These are phyloP conservation scores for Sporothrix brasiliensis DNA, from an alignment of 2,329 filamentous ascomycete genomes.

Conservation along the genomic window DNA sequence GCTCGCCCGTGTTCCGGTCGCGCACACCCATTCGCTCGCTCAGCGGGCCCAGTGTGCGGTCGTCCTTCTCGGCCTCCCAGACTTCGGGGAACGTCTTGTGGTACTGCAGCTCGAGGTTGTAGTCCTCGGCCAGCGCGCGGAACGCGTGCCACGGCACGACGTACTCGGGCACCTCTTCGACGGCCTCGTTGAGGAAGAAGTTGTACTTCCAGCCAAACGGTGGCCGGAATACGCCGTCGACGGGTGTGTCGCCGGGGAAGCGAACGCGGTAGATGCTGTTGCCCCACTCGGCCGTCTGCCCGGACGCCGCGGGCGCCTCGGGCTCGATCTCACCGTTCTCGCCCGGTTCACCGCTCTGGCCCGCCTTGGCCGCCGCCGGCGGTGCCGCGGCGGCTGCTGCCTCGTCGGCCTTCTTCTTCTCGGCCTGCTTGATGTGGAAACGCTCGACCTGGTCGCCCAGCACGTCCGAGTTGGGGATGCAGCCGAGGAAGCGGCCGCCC, in stretches of 20 bases:
- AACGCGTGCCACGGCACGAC: constrained; percentile 99
- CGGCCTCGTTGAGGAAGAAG: constrained; percentile 93
- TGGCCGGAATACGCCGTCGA: constrained; percentile 88
- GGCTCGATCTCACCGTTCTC: constrained; percentile 47
- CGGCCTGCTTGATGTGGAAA: constrained; percentile 61
- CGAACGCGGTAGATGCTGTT: constrained; percentile 90
- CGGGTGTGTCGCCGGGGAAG: constrained; percentile 80
- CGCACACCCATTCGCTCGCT: constrained; percentile 96
- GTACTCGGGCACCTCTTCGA: constrained; percentile 95
- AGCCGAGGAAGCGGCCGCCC: constrained; percentile 89
- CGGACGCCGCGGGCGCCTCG: constrained; percentile 60
- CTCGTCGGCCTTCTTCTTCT: constrained; percentile 42
- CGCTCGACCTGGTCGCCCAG: constrained; percentile 76
- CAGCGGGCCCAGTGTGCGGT: constrained; percentile 75
- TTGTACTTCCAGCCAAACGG: constrained; percentile 98
- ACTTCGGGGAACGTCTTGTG: constrained; percentile 88
- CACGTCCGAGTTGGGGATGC: constrained; percentile 95
- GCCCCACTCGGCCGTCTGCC: constrained; percentile 78
- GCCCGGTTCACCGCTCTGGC: constrained; percentile 42
- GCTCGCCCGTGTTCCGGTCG: constrained; percentile 64
- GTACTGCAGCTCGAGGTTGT: constrained; percentile 93
- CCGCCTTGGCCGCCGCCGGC: constrained; percentile 40
- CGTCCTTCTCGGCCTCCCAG: constrained; percentile 88
- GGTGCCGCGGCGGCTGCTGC: constrained; percentile 43
- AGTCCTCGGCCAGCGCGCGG: constrained; percentile 91